These are phyloP conservation scores for Hypericum androsaemum DNA, from an alignment of 345 rosid genomes.

Conservation along the genomic window DNA sequence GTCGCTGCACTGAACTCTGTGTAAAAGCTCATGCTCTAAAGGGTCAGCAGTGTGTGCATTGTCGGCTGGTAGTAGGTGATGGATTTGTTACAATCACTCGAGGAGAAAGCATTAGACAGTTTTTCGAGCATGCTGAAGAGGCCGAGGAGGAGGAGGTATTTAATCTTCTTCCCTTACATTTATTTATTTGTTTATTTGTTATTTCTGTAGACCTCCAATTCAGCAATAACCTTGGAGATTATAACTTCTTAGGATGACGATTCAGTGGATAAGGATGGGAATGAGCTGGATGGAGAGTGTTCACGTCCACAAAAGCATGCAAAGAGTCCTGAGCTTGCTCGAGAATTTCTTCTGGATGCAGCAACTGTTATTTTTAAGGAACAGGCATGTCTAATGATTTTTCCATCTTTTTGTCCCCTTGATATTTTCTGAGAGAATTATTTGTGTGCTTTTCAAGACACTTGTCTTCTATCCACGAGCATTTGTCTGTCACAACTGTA, in stretches of 20 bases:
- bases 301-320: conserved; percentile 98
- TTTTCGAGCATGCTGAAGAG: conserved; percentile 96
- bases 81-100: conserved; percentile 72
- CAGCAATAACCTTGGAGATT: neutral
- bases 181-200: neutral
- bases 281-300: conserved; percentile 95
- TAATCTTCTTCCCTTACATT: no score
- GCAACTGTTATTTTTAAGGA: conserved; percentile 92
- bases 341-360: conserved; percentile 98
- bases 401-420: conserved; percentile 5
- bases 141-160: conserved; percentile 97
- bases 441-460: no score
- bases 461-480: no score
- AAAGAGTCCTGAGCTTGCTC: conserved; percentile 99
- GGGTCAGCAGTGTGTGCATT: conserved; percentile 81
- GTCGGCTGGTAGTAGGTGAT: conserved; percentile 88
- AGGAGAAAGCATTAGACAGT: conserved; percentile 69
- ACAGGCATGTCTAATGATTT: conserved; percentile 46
- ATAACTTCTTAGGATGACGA: conserved; percentile 69
- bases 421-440: no score
- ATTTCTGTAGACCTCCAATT: neutral
- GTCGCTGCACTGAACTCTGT: conserved; percentile 63
- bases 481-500: no score
- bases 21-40: conserved; percentile 90
- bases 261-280: conserved; percentile 87